Evolutionary conservation across 1,284 basidiomycete genomes (phyloP).

Genomic region (Gomphus sp.): DNA sequence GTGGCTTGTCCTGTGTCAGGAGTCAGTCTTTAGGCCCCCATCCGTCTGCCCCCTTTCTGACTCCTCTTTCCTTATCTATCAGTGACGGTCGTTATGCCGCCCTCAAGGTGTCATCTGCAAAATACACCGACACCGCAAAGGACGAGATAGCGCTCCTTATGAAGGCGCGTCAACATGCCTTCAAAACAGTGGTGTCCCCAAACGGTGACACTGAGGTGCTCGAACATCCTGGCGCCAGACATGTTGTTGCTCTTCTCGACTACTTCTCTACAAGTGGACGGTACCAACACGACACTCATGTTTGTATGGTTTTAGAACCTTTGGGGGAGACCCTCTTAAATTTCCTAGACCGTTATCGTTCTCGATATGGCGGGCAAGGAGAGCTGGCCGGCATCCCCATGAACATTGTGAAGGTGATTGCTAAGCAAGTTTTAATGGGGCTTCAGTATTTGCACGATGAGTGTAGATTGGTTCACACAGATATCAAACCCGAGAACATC

Average conservation of each 20-base stretch:
- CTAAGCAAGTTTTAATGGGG: conserved; percentile 80
- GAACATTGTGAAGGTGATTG: conserved; percentile 73
- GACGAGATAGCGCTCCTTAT: conserved; percentile 87
- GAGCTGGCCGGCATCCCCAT: conserved; percentile 53
- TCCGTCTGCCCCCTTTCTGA: neutral
- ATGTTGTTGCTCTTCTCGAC: conserved; percentile 83
- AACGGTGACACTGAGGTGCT: conserved; percentile 10
- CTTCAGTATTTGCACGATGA: conserved; percentile 86
- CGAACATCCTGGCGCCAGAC: conserved; percentile 27
- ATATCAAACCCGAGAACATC: conserved; percentile 92
- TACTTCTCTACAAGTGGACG: conserved; percentile 58
- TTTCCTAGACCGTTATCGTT: conserved; percentile 80
- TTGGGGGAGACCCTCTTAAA: conserved; percentile 83
- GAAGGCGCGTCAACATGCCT: conserved; percentile 45
- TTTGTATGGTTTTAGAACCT: conserved; percentile 90
- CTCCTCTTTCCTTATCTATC: conserved; percentile 8
- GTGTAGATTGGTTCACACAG: conserved; percentile 81
- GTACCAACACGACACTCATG: conserved; percentile 50
- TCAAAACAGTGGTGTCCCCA: conserved; percentile 66
- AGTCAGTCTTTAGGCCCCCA: conserved; percentile 34
- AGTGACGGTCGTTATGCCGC: conserved; percentile 72
- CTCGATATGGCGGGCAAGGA: conserved; percentile 29
- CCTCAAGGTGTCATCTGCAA: conserved; percentile 88
- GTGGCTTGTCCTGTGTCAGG: conserved; percentile 69
- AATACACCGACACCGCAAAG: conserved; percentile 81